phyloP scores from a whole-genome alignment of 2,329 filamentous ascomycete species.

The Ascochyta viciae-villosae region DNA sequence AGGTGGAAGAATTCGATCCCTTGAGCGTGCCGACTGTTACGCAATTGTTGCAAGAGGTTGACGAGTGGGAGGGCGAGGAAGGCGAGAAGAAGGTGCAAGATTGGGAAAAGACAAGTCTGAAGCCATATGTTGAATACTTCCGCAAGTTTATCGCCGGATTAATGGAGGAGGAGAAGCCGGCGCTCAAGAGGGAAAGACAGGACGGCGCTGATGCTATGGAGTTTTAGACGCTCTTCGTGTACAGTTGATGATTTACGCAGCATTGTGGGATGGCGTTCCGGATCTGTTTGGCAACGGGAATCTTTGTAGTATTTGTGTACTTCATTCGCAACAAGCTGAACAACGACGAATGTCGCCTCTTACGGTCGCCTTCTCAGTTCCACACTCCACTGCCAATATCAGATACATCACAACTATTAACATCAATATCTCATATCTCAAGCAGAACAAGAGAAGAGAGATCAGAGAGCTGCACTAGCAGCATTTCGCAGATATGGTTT shows the following conservation, averaged over 20 bases:
- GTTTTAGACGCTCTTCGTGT: constrained; percentile 57
- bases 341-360: too few species aligned
- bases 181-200: constrained; percentile 62
- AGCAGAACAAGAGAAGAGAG: too few species aligned
- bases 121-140: constrained; percentile 91
- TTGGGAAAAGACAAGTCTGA: constrained; percentile 97
- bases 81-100: constrained; percentile 70
- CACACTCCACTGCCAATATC: too few species aligned
- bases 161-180: constrained; percentile 72
- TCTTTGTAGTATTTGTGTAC: too few species aligned
- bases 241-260: neutral
- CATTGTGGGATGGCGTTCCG: neutral
- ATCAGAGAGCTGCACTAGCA: too few species aligned
- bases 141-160: constrained; percentile 78
- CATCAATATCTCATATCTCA: too few species aligned
- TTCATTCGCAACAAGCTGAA: too few species aligned
- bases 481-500: too few species aligned
- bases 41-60: constrained; percentile 81
- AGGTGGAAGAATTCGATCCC: constrained; percentile 84
- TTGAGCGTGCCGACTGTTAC: constrained; percentile 88
- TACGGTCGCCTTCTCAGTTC: too few species aligned
- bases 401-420: too few species aligned
- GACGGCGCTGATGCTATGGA: constrained; percentile 67
- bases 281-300: too few species aligned
- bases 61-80: constrained; percentile 70